phyloP scores from a whole-genome alignment of 75 land plant species.

The Ceratopteris richardii region DNA sequence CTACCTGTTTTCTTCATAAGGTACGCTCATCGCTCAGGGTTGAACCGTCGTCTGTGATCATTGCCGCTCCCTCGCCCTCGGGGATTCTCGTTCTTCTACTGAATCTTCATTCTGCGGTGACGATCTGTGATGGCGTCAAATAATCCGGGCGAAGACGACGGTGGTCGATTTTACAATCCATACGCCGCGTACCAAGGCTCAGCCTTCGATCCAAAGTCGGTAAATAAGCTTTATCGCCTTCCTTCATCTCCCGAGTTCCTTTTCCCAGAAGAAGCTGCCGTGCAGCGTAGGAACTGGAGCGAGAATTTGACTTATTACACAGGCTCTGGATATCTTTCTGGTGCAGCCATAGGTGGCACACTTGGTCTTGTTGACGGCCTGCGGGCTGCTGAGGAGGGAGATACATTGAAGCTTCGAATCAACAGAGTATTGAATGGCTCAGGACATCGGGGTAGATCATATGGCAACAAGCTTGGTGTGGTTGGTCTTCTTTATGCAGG shows the following conservation, averaged over 20 bases:
- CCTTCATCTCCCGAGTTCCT: slow-evolving; percentile 77
- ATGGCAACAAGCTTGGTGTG: slow-evolving; percentile 67
- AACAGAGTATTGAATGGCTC: slow-evolving; percentile 68
- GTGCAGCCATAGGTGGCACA: slow-evolving; percentile 58
- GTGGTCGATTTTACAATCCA: slow-evolving; percentile 56
- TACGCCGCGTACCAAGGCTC: slow-evolving; percentile 61
- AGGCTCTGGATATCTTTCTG: slow-evolving; percentile 60
- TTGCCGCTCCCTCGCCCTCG: too few relatives aligned
- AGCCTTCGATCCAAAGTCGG: slow-evolving; percentile 23
- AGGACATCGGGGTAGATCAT: slow-evolving; percentile 49
- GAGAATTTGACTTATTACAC: slow-evolving; percentile 82
- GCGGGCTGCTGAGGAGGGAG: slow-evolving; percentile 50
- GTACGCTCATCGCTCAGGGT: too few relatives aligned
- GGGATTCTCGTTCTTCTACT: too few relatives aligned
- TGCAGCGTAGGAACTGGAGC: slow-evolving; percentile 53
- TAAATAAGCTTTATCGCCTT: slow-evolving; percentile 54
- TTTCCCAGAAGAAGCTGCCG: slow-evolving; percentile 64
- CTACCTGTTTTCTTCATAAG: too few relatives aligned
- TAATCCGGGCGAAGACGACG: not conserved
- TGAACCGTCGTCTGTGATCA: too few relatives aligned
- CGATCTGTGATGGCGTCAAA: too few relatives aligned
- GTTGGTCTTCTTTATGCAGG: slow-evolving; percentile 76
- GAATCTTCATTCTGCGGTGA: too few relatives aligned
- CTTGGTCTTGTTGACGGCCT: slow-evolving; percentile 50
- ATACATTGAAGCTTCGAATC: slow-evolving; percentile 57